Evolutionary conservation across 2,329 filamentous ascomycete genomes (phyloP).

Genomic region (Leptographium galeiforme): DNA sequence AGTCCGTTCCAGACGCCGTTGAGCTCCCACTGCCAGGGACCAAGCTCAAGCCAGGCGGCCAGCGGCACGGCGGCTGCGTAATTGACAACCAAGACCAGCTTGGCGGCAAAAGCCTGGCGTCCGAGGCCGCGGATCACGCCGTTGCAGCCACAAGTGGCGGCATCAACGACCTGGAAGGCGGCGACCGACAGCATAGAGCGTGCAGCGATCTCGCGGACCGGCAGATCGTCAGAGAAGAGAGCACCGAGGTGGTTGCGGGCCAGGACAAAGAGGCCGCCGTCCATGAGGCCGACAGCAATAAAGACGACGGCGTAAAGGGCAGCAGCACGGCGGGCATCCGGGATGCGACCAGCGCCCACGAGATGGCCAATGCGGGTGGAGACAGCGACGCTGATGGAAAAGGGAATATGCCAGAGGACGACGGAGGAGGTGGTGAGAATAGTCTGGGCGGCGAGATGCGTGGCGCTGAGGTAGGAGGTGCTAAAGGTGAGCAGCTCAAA

Average conservation of each 20-base stretch:
- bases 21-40: constrained; percentile 44
- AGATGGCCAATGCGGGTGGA: constrained; percentile 61
- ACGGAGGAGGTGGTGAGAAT: constrained; percentile 51
- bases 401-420: constrained; percentile 59
- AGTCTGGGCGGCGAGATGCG: constrained; percentile 56
- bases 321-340: background rate
- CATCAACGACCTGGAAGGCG: constrained; percentile 60
- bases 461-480: constrained; percentile 50
- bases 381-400: constrained; percentile 57
- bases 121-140: constrained; percentile 58
- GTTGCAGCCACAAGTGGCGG: constrained; percentile 50
- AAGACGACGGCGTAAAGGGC: constrained; percentile 11
- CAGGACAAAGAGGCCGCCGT: constrained; percentile 44
- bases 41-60: constrained; percentile 53
- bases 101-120: constrained; percentile 57
- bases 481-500: constrained; percentile 55
- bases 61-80: constrained; percentile 60
- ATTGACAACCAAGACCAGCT: constrained; percentile 58
- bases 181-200: constrained; percentile 52
- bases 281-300: constrained; percentile 35
- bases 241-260: constrained; percentile 47
- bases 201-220: constrained; percentile 41
- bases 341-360: constrained; percentile 52
- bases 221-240: constrained; percentile 45
- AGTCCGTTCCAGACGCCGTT: constrained; percentile 52